A percentile compares a stretch with the other conserved stretches of the same genome.
Evolutionary conservation across 106 monocot genomes (phyloP).

Genomic region (Chionographis japonica): DNA sequence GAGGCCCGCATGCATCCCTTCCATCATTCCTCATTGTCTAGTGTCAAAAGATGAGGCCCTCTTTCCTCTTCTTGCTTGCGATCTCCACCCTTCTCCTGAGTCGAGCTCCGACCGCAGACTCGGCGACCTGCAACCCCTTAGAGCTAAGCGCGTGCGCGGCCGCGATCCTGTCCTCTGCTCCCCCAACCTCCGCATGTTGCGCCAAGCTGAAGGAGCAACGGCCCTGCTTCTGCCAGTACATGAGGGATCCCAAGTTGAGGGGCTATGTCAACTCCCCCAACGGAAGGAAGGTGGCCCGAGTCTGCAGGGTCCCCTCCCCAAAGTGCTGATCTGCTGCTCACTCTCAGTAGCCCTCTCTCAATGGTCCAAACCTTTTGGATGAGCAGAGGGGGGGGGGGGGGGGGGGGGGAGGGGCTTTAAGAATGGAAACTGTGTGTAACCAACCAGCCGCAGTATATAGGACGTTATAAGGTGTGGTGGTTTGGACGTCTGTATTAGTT

Average conservation of each 20-base stretch:
- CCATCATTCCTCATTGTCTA: too few species aligned
- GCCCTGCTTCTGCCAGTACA: constrained; percentile 21
- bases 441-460: too few species aligned
- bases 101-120: background rate
- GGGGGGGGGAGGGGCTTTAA: too few species aligned
- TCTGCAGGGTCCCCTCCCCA: constrained; percentile 12
- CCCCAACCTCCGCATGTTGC: constrained; percentile 16
- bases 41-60: too few species aligned
- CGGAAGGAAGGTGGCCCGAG: background rate
- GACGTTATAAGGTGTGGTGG: too few species aligned
- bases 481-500: too few species aligned
- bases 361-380: too few species aligned
- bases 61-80: too few species aligned
- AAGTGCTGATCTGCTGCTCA: background rate
- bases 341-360: too few species aligned
- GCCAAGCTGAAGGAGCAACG: constrained; percentile 13
- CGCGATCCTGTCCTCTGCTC: background rate
- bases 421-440: too few species aligned
- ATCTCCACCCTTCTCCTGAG: constrained; percentile 4
- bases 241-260: constrained; percentile 2
- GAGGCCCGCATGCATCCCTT: too few species aligned
- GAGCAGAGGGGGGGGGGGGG: too few species aligned
- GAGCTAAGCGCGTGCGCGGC: constrained; percentile 4
- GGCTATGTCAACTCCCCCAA: constrained; percentile 13
- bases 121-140: constrained; percentile 11